Evolutionary conservation across 2,329 filamentous ascomycete genomes (phyloP), one percentile per base, ranked within the genome.

Genomic region (Colletotrichum sansevieriae): DNA sequence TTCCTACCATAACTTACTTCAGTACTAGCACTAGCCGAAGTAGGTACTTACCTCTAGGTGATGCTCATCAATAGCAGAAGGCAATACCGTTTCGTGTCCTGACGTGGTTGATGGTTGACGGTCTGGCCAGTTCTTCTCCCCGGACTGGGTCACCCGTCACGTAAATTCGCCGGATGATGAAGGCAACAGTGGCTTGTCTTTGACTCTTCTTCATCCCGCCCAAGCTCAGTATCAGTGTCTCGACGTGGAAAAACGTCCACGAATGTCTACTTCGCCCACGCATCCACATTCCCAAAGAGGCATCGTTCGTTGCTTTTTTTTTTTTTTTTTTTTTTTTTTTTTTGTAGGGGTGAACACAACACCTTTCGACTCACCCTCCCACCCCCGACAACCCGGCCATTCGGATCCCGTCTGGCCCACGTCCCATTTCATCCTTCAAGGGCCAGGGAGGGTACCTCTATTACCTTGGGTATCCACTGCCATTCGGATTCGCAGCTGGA

Each of bases 251-350:
- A 49, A 25, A 25, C 43, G 25, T 41, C 44, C 57, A 51, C 44
- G 44, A 37, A 37, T 61, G 20, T 44, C 46, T 46, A 20, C 65
- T 22, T 55, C 39, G 61, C 29, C 55, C 65, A 65, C 61, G 65
- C 65, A 68, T 65, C 65, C 65, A 65, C 65, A 68, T 68, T 65
- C 65, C 65, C 55, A 47, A 68, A 65, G 15, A 55, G 47, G 65
- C 55, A 55, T 66, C 65, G 46, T 58, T 29, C 18, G 39, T 11
- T 12, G 8, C 7, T 7, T 29, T 29, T 29, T 29, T 29, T 9
- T 29, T 22, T 22, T 29, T 29, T 29, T 29, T 29, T 8, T 29
- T 18, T 18, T 18, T 18, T n/a, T n/a, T n/a, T n/a, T n/a, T n/a
- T n/a, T n/a, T n/a, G n/a, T n/a, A n/a, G n/a, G n/a, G n/a, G 18